These are phyloP conservation scores for Trichoderma endophyticum DNA, from an alignment of 2,329 filamentous ascomycete genomes.

Conservation along the genomic window DNA sequence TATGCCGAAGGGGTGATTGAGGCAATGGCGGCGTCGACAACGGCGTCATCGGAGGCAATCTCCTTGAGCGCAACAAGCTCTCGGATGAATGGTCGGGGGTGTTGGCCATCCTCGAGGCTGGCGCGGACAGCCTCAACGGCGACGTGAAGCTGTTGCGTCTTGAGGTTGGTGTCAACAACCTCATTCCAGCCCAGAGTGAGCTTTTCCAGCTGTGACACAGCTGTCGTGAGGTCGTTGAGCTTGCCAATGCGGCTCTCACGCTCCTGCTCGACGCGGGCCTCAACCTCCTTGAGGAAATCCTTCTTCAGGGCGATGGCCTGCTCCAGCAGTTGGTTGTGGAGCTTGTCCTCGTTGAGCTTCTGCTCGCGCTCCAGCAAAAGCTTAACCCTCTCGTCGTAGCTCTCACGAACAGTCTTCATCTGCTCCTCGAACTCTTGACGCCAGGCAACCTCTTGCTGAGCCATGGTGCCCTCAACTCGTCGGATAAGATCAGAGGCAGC, in stretches of 20 bases:
- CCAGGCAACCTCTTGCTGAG: conserved; percentile 76
- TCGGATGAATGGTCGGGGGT: conserved; percentile 80
- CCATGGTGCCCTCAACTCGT: conserved; percentile 81
- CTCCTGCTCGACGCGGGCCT: conserved; percentile 81
- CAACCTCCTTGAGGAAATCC: conserved; percentile 74
- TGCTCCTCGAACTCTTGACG: conserved; percentile 84
- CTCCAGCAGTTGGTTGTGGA: conserved; percentile 82
- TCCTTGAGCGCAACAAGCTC: conserved; percentile 95
- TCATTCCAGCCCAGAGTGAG: conserved; percentile 87
- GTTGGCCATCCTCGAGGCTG: conserved; percentile 67
- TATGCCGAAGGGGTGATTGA: conserved; percentile 93
- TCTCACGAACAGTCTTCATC: conserved; percentile 71
- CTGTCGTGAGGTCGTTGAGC: conserved; percentile 72
- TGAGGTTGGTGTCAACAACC: conserved; percentile 84
- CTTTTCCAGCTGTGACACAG: conserved; percentile 79
- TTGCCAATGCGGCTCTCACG: conserved; percentile 82
- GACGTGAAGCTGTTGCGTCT: conserved; percentile 93
- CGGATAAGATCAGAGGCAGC: conserved; percentile 84
- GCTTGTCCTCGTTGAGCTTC: conserved; percentile 76
- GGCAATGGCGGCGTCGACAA: conserved; percentile 91
- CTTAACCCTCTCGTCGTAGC: conserved; percentile 76
- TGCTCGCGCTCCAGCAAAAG: conserved; percentile 76
- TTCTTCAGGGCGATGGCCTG: conserved; percentile 88
- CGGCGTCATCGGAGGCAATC: conserved; percentile 76
- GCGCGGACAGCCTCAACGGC: conserved; percentile 90